Percentiles rank a stretch among this genome's conserved stretches.
Conservation (phyloP, 106 monocot genomes). For the Agapanthus africanus region DNA sequence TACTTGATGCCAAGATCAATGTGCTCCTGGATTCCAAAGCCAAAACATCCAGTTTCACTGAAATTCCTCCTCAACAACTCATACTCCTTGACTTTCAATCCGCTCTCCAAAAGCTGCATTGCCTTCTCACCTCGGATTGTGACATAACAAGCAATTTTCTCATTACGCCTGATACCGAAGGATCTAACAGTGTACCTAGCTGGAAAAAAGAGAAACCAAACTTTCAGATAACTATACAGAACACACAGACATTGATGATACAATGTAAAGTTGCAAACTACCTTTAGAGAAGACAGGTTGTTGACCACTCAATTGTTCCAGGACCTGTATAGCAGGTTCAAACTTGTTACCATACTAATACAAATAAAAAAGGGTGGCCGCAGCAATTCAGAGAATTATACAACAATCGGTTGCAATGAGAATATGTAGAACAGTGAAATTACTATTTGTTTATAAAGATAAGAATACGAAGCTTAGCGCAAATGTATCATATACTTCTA, state of each 20-base stretch:
- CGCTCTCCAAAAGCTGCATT: conserved; percentile 78
- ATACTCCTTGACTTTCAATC: conserved; percentile 73
- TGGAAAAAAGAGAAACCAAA: conserved; percentile 8
- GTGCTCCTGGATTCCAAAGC: conserved; percentile 82
- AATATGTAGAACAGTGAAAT: too few species aligned
- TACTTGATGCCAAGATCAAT: conserved; percentile 89
- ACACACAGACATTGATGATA: too few species aligned
- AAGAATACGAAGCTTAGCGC: too few species aligned
- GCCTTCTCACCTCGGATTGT: conserved; percentile 76
- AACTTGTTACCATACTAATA: too few species aligned
- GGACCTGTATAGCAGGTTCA: conserved; percentile 28
- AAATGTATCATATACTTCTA: too few species aligned
- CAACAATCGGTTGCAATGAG: too few species aligned
- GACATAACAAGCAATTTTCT: conserved; percentile 71
- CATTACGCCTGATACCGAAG: conserved; percentile 74
- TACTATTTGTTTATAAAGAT: too few species aligned
- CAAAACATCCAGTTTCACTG: conserved; percentile 78
- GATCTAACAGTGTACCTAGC: conserved; percentile 73
- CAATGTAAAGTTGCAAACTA: too few species aligned
- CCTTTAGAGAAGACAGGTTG: conserved; percentile 70
- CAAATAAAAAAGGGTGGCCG: too few species aligned
- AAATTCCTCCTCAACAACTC: conserved; percentile 70
- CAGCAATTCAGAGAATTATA: too few species aligned
- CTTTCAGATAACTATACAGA: too few species aligned
- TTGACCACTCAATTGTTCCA: conserved; percentile 60